These are phyloP conservation scores for Gossypium longicalyx DNA, from an alignment of 345 rosid species.

Conservation along the genomic window DNA sequence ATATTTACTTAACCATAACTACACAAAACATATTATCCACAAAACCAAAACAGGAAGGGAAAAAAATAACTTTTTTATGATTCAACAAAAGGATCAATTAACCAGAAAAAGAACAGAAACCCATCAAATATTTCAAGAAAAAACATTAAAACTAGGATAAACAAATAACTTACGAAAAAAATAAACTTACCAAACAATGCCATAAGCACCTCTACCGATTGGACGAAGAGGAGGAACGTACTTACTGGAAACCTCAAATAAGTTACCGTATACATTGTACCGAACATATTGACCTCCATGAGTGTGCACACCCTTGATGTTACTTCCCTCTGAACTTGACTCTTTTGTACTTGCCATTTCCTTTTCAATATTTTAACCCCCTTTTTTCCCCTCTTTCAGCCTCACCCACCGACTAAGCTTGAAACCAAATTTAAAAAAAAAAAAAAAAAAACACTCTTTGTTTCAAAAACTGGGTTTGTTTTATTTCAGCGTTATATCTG, in stretches of 20 bases:
- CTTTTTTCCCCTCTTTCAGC: neutral
- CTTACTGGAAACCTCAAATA: slow-evolving; percentile 66
- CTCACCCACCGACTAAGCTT: neutral
- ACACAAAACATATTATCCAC: neutral
- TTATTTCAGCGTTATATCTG: neutral
- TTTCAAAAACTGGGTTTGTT: neutral
- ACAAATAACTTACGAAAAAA: neutral
- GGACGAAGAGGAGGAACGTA: slow-evolving; percentile 76
- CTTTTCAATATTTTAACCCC: neutral
- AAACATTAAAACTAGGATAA: neutral
- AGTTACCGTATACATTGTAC: slow-evolving; percentile 66
- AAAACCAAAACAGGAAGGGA: neutral
- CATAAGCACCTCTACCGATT: slow-evolving; percentile 66
- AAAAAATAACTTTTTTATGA: neutral
- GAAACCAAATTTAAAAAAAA: neutral
- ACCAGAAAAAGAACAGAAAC: neutral
- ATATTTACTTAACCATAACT: neutral
- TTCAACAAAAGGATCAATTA: neutral
- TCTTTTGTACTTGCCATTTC: slow-evolving; percentile 35
- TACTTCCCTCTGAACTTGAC: slow-evolving; percentile 36
- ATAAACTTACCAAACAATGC: slow-evolving; percentile 58
- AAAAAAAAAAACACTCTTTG: neutral
- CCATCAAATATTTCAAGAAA: neutral
- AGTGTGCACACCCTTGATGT: slow-evolving; percentile 51
- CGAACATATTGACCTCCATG: slow-evolving; percentile 66